phyloP scores from a whole-genome alignment of 2,329 filamentous ascomycete genomes.

The Fusarium phyllophilum region DNA sequence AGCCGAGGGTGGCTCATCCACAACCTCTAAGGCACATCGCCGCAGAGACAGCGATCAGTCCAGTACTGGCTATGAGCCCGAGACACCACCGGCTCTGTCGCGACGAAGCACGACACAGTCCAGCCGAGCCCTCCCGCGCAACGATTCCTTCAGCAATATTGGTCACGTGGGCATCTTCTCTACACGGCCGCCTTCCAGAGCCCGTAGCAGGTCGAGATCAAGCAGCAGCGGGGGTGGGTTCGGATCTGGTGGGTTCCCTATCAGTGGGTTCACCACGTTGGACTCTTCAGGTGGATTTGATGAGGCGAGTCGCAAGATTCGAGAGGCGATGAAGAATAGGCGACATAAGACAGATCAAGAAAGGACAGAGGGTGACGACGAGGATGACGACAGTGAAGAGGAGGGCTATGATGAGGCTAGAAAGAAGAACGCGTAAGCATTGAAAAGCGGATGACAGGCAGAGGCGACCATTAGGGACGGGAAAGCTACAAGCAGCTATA shows the following conservation, averaged over 20 bases:
- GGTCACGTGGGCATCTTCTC: slow-evolving; percentile 90
- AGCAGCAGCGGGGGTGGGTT: slow-evolving; percentile 73
- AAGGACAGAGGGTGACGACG: slow-evolving; percentile 47
- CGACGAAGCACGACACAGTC: slow-evolving; percentile 64
- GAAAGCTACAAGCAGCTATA: slow-evolving; percentile 4
- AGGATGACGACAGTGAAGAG: slow-evolving; percentile 55
- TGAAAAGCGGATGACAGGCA: neutral
- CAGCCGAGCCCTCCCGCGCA: slow-evolving; percentile 73
- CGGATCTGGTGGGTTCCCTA: slow-evolving; percentile 69
- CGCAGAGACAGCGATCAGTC: slow-evolving; percentile 63
- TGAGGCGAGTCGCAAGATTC: slow-evolving; percentile 84
- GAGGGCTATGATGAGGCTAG: slow-evolving; percentile 56
- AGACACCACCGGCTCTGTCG: slow-evolving; percentile 54
- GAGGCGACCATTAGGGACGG: neutral
- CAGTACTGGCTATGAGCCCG: slow-evolving; percentile 50
- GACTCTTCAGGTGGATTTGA: slow-evolving; percentile 78
- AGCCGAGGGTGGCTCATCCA: slow-evolving; percentile 46
- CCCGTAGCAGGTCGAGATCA: slow-evolving; percentile 74
- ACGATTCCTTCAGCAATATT: slow-evolving; percentile 94
- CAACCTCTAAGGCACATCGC: slow-evolving; percentile 40
- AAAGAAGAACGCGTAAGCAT: slow-evolving; percentile 52
- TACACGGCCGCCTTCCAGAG: slow-evolving; percentile 85
- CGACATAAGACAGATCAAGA: slow-evolving; percentile 63
- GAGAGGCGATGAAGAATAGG: slow-evolving; percentile 79
- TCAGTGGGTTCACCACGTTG: slow-evolving; percentile 75